phyloP scores from a whole-genome alignment of 352 stramenopile genomes.

The Globisporangium iwayamae region DNA sequence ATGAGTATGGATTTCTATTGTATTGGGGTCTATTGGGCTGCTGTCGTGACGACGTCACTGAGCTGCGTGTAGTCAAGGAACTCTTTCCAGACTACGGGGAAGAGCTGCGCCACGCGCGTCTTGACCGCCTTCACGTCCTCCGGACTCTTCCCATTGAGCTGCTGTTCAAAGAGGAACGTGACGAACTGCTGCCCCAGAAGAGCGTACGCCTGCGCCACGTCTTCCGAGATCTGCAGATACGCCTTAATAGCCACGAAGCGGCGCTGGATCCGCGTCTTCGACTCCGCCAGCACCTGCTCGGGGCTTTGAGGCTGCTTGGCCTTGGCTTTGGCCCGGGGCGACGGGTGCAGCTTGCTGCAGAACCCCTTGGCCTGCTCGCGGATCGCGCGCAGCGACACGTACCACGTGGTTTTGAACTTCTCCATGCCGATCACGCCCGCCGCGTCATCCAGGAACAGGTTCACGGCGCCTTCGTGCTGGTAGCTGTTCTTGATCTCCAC shows the following conservation, averaged over 20 bases:
- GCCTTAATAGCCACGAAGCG: constrained; percentile 53
- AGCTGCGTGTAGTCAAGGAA: constrained; percentile 50
- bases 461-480: constrained; percentile 69
- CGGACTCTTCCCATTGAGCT: constrained; percentile 23
- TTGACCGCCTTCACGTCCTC: constrained; percentile 30
- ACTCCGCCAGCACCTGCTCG: constrained; percentile 17
- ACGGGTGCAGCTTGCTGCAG: constrained; percentile 32
- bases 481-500: constrained; percentile 44
- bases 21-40: not conserved
- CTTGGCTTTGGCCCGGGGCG: not conserved
- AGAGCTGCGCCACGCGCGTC: constrained; percentile 55
- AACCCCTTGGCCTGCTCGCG: constrained; percentile 78
- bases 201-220: constrained; percentile 36
- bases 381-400: constrained; percentile 84
- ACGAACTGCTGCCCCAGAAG: constrained; percentile 60
- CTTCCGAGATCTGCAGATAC: constrained; percentile 48
- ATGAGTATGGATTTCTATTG: not conserved
- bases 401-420: constrained; percentile 85
- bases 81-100: constrained; percentile 67
- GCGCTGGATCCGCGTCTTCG: constrained; percentile 34
- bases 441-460: constrained; percentile 61
- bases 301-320: constrained; percentile 15
- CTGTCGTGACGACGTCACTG: constrained; percentile 32
- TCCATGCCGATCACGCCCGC: constrained; percentile 77
- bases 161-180: constrained; percentile 44